Base-by-base conservation (phyloP, 2,329 filamentous ascomycete species). In the Pestalotiopsis sp. region DNA sequence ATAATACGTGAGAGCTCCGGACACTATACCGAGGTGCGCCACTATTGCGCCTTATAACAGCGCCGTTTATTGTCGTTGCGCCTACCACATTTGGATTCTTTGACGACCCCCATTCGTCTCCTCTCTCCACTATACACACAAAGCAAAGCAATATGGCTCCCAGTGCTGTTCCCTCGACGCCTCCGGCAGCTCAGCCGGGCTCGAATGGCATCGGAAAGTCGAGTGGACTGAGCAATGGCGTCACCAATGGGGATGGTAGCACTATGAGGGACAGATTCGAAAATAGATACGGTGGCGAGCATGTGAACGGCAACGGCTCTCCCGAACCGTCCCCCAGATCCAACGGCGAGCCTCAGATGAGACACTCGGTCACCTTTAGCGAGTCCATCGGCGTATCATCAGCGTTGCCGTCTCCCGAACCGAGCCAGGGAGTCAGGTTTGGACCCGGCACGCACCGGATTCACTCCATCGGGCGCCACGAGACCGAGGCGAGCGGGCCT, bases 401-500 rank as follows among this genome's bases (percentile, higher is more conserved):
- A 13, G 52, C 31, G 11, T 36, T 67, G 38, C 58, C 58, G 39
- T 67, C 65, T 17, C 65, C 65, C 14, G 64, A 66, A 38, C 64
- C 64, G 4, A 36, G 27, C 31, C 65, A 31, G 17, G 65, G 65
- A 36, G 65, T 39, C 17, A 58, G 39, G 3, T 57, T 67, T 41
- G 65, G 25, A 31, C 20, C 66, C 17, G 55, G 49, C 6, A 75
- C 76, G 3, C 74, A 77, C 68, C 73, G 73, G 12, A 76, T 79
- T 41, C 73, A 73, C 23, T 67, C 74, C 1, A 75, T 75, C 60
- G 74, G 74, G 11, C 38, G 72, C 49, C 76, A 80, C 67, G 77
- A 82, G 64, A 72, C 78, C 36, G 79, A 80, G 23, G 72, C 77
- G 1, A 74, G 73, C 41, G 78, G 76, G 1, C 79, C 79, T n/a